Evolutionary conservation across 805 yeast species (phyloP).

Genomic region (Kuraishia hungarica): DNA sequence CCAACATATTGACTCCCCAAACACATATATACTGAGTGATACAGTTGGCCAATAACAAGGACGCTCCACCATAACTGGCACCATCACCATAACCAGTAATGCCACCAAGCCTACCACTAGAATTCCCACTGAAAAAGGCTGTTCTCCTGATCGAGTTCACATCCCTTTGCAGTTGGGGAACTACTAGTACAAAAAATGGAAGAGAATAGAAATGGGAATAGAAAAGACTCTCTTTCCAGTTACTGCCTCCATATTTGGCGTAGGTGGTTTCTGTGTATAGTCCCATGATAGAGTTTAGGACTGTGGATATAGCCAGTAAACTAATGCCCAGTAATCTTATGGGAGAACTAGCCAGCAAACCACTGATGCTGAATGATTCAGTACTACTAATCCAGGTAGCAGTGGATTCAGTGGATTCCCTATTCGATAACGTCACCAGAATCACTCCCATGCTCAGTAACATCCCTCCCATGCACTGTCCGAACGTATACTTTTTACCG

Average conservation of each 20-base stretch:
- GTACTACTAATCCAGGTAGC: no score
- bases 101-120: no score
- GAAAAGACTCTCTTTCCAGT: conserved; percentile 61
- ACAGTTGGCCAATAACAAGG: conserved; percentile 31
- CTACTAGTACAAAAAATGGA: conserved; percentile 38
- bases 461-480: conserved; percentile 42
- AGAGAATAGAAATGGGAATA: conserved; percentile 49
- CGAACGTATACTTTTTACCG: conserved; percentile 30
- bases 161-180: conserved; percentile 14
- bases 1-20: conserved; percentile 57
- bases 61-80: no score
- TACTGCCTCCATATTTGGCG: conserved; percentile 35
- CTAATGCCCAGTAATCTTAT: conserved; percentile 27
- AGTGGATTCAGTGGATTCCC: no score
- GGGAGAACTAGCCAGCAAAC: no score
- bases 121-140: no score
- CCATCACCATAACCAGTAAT: no score
- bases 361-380: no score
- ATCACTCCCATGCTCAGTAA: conserved; percentile 49
- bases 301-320: conserved; percentile 36
- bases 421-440: conserved; percentile 23
- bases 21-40: conserved; percentile 55
- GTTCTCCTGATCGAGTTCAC: conserved; percentile 1
- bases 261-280: conserved; percentile 46
- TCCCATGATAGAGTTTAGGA: conserved; percentile 49